These are phyloP conservation scores for Flaveria brownii DNA, from an alignment of 129 eudicot genomes.

Conservation along the genomic window DNA sequence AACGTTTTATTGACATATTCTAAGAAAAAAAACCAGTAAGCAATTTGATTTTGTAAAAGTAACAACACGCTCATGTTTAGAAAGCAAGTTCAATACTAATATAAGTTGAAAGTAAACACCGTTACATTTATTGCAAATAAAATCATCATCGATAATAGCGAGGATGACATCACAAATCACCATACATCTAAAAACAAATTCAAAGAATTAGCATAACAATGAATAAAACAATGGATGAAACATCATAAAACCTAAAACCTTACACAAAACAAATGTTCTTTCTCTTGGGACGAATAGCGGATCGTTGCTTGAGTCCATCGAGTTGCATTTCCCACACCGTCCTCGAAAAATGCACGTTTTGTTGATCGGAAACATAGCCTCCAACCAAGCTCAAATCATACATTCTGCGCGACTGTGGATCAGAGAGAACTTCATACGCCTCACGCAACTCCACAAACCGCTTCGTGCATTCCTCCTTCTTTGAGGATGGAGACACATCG, in stretches of 20 bases:
- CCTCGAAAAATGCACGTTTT: conserved; percentile 13
- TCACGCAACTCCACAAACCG: conserved; percentile 46
- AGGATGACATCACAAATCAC: conserved; percentile 5
- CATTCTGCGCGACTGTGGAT: conserved; percentile 43
- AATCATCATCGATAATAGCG: not conserved
- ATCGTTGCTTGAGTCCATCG: conserved; percentile 40
- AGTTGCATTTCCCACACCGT: conserved; percentile 60
- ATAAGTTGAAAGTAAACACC: not conserved
- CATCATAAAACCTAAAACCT: conserved; percentile 6
- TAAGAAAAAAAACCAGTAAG: too few relatives aligned
- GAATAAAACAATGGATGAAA: conserved; percentile 6
- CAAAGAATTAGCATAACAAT: conserved; percentile 10
- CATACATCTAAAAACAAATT: not conserved
- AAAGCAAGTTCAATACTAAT: not conserved
- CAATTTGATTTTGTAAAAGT: too few relatives aligned
- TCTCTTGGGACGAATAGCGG: conserved; percentile 30
- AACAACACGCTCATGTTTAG: not conserved
- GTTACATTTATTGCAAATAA: not conserved
- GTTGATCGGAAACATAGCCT: conserved; percentile 13
- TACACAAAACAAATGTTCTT: conserved; percentile 21
- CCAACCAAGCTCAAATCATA: conserved; percentile 47
- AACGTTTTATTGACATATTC: too few relatives aligned
- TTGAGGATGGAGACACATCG: conserved; percentile 39
- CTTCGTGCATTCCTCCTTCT: conserved; percentile 46
- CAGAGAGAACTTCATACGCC: conserved; percentile 67